Conservation (phyloP, 2,329 filamentous ascomycete species). For the Chaetomiaceae sp. region DNA sequence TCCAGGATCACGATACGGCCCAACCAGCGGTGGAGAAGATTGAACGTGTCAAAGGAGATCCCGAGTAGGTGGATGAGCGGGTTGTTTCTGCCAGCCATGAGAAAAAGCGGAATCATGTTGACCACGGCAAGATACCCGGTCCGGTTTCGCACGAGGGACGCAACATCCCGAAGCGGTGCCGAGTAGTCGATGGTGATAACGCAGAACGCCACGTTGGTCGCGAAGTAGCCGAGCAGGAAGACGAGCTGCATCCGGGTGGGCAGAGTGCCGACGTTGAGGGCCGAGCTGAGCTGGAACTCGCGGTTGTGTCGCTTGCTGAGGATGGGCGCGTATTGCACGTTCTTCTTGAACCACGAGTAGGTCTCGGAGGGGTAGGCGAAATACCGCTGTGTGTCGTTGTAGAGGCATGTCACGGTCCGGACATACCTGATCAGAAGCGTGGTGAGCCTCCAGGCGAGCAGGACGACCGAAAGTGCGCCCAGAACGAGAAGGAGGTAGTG, state of each 20-base stretch:
- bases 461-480: constrained; percentile 55
- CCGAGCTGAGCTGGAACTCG: constrained; percentile 58
- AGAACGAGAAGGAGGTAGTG: constrained; percentile 61
- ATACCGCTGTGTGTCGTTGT: constrained; percentile 75
- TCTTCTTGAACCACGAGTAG: constrained; percentile 60
- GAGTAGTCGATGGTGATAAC: constrained; percentile 60
- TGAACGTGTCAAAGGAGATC: constrained; percentile 79
- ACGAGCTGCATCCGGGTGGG: constrained; percentile 74
- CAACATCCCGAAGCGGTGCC: constrained; percentile 40
- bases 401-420: constrained; percentile 69
- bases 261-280: constrained; percentile 62
- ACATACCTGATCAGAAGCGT: constrained; percentile 62
- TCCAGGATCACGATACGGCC: constrained; percentile 72
- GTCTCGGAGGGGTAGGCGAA: constrained; percentile 58
- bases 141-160: constrained; percentile 58
- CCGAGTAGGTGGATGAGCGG: constrained; percentile 67
- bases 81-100: constrained; percentile 74
- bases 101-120: constrained; percentile 74
- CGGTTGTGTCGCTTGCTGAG: constrained; percentile 72
- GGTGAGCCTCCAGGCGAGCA: constrained; percentile 64
- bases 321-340: constrained; percentile 66
- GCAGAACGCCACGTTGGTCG: constrained; percentile 73
- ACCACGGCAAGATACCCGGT: constrained; percentile 65
- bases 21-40: constrained; percentile 75
- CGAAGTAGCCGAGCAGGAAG: constrained; percentile 63